Conservation (phyloP, 495 filamentous ascomycete species). For the Xylaria scruposa region DNA sequence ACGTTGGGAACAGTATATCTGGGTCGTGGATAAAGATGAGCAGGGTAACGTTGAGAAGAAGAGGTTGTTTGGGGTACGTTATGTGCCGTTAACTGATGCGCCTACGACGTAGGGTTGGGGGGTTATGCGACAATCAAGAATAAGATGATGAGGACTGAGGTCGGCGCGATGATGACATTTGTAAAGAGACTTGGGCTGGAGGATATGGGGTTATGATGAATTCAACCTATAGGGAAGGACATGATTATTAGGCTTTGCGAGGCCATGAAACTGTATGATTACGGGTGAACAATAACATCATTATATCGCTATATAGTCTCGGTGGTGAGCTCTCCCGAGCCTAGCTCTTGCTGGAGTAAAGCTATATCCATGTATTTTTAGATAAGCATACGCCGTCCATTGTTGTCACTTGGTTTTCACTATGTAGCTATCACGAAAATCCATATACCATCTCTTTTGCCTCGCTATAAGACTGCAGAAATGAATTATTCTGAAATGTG, state of each 20-base stretch:
- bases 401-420: background rate
- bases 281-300: background rate
- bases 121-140: background rate
- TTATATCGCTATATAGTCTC: background rate
- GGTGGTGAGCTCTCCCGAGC: background rate
- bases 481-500: background rate
- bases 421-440: background rate
- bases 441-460: background rate
- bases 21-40: slow-evolving; percentile 85
- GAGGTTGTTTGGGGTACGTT: slow-evolving; percentile 82
- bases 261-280: background rate
- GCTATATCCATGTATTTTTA: background rate
- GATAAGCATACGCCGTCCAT: background rate
- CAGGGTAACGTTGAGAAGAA: slow-evolving; percentile 76
- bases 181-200: background rate
- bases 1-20: slow-evolving; percentile 74
- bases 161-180: background rate
- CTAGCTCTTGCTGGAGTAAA: background rate
- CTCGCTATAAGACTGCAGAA: background rate
- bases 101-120: background rate
- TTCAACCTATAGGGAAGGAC: too few relatives aligned
- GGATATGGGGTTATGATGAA: background rate
- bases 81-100: slow-evolving; percentile 93
- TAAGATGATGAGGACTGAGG: background rate
- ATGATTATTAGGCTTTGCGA: background rate